phyloP scores from a whole-genome alignment of 768 basidiomycete genomes.

The Pleurotus platypus region DNA sequence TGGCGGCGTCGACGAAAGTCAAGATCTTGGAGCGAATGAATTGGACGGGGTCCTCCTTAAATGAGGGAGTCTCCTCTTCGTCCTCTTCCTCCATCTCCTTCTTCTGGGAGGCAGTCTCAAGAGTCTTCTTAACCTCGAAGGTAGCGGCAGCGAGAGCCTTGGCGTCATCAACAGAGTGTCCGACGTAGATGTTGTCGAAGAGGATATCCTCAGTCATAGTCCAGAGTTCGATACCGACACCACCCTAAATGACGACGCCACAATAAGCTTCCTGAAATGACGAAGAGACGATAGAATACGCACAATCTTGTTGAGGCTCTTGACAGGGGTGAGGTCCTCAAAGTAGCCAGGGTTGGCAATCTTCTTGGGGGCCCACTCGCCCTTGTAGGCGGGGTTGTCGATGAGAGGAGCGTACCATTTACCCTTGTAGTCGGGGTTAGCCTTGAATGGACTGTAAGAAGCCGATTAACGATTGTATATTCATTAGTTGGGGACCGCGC shows the following conservation, averaged over 20 bases:
- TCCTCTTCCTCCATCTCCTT: slow-evolving; percentile 47
- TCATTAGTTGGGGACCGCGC: slow-evolving; percentile 11
- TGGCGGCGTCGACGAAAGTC: slow-evolving; percentile 76
- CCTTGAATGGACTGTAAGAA: slow-evolving; percentile 60
- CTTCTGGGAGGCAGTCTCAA: slow-evolving; percentile 68
- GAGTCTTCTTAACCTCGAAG: slow-evolving; percentile 85
- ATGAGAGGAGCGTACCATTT: slow-evolving; percentile 95
- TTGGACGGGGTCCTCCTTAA: slow-evolving; percentile 60
- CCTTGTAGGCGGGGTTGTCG: slow-evolving; percentile 97
- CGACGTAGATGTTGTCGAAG: slow-evolving; percentile 92
- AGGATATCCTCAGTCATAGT: slow-evolving; percentile 97
- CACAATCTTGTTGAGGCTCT: slow-evolving; percentile 83
- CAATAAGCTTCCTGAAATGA: no score
- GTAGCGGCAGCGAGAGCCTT: slow-evolving; percentile 80
- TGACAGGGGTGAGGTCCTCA: slow-evolving; percentile 81
- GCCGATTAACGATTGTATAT: slow-evolving; percentile 5
- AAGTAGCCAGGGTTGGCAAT: slow-evolving; percentile 90
- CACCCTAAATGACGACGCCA: slow-evolving; percentile 49
- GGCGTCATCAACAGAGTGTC: slow-evolving; percentile 85
- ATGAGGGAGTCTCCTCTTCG: slow-evolving; percentile 38
- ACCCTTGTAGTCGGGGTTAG: slow-evolving; percentile 96
- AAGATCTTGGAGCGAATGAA: slow-evolving; percentile 78
- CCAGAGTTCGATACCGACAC: slow-evolving; percentile 98
- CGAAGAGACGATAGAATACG: slow-evolving; percentile 19
- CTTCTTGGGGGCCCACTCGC: slow-evolving; percentile 88